phyloP scores from a whole-genome alignment of 805 yeast genomes.

The Saccharomyces kudriavzevii region DNA sequence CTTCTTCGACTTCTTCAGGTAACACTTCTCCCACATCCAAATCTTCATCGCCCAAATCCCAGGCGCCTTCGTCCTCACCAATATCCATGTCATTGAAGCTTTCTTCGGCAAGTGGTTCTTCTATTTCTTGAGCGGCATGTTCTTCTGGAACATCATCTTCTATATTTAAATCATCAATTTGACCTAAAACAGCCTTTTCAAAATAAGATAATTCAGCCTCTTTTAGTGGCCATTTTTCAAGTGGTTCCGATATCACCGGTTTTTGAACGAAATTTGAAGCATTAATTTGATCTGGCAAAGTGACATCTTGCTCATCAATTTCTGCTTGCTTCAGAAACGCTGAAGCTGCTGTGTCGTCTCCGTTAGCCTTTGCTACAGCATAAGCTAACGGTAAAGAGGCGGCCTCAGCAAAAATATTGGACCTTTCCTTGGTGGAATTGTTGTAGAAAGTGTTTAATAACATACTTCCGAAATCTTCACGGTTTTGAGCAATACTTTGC shows the following conservation, averaged over 20 bases:
- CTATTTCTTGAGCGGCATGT: slow-evolving; percentile 23
- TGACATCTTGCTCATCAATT: slow-evolving; percentile 52
- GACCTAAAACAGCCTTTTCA: slow-evolving; percentile 76
- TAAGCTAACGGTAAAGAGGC: slow-evolving; percentile 88
- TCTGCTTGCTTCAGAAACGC: slow-evolving; percentile 66
- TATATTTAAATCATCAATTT: slow-evolving; percentile 55
- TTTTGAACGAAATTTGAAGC: slow-evolving; percentile 38
- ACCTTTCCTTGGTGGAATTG: slow-evolving; percentile 67
- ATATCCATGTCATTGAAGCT: slow-evolving; percentile 27
- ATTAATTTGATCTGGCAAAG: slow-evolving; percentile 46
- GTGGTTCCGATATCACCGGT: slow-evolving; percentile 40
- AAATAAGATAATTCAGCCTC: slow-evolving; percentile 68
- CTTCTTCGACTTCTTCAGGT: slow-evolving; percentile 35
- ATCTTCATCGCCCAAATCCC: slow-evolving; percentile 78
- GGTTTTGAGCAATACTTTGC: slow-evolving; percentile 82
- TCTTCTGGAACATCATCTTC: slow-evolving; percentile 32
- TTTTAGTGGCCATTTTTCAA: slow-evolving; percentile 73
- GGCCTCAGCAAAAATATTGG: slow-evolving; percentile 61
- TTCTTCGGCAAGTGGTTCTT: slow-evolving; percentile 36
- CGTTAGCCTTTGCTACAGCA: slow-evolving; percentile 82
- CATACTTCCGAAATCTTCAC: slow-evolving; percentile 71
- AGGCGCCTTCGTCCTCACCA: slow-evolving; percentile 60
- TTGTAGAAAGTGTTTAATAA: slow-evolving; percentile 76
- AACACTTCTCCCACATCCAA: slow-evolving; percentile 61
- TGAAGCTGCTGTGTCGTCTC: slow-evolving; percentile 67